phyloP scores from a whole-genome alignment of 202 grass and related monocot genomes.

The Cymbopogon flexuosus region DNA sequence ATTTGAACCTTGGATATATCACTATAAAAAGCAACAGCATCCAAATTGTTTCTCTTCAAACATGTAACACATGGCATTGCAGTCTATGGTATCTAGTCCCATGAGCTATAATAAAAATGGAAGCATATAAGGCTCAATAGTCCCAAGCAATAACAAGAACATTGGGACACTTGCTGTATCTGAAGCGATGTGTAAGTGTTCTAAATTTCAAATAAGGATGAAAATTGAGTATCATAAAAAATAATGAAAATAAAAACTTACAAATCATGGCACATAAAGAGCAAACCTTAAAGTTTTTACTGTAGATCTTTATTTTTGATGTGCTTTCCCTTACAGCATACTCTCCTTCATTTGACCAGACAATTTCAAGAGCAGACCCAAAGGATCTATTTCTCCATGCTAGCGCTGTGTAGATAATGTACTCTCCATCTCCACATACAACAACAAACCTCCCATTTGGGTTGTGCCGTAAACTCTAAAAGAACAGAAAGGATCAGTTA shows the following conservation, averaged over 20 bases:
- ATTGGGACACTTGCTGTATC: neutral
- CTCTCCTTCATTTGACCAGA: constrained; percentile 81
- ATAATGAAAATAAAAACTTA: constrained; percentile 16
- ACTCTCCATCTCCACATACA: constrained; percentile 91
- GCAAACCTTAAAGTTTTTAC: constrained; percentile 82
- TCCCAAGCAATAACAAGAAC: neutral
- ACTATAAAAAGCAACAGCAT: neutral
- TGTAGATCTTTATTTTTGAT: constrained; percentile 72
- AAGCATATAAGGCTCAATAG: neutral
- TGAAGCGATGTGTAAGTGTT: neutral
- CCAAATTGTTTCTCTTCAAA: neutral
- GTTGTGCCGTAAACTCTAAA: constrained; percentile 76
- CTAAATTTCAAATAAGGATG: neutral
- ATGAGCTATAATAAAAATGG: neutral
- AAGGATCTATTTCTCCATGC: constrained; percentile 97
- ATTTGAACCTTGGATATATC: neutral
- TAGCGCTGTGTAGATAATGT: constrained; percentile 78
- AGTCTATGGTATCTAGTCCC: neutral
- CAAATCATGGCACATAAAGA: neutral
- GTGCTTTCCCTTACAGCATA: constrained; percentile 80
- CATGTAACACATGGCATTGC: neutral
- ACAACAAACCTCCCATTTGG: constrained; percentile 89
- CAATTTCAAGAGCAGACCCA: constrained; percentile 80
- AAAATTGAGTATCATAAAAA: neutral
- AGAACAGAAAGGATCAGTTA: constrained; percentile 9